A percentile compares a stretch with the other conserved stretches of the same genome.
Evolutionary conservation across 2,329 filamentous ascomycete species (phyloP).

Genomic region (Xylaria sp.): DNA sequence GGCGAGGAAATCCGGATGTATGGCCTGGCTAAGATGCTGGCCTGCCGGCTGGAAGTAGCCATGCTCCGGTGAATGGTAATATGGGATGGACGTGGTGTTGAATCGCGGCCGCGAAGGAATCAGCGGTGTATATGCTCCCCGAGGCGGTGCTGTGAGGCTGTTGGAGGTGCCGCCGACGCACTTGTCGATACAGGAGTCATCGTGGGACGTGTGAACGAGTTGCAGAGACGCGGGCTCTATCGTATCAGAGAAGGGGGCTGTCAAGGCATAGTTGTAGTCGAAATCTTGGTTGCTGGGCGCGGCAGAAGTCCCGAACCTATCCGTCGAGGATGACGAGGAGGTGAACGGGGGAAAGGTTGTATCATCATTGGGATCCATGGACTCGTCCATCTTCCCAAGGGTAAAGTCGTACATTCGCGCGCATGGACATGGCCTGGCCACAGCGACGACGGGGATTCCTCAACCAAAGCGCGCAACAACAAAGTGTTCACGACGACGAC

Average conservation of each 20-base stretch:
- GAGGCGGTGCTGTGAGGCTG: conserved; percentile 17
- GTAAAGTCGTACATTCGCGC: conserved; percentile 7
- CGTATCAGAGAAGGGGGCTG: conserved; percentile 11
- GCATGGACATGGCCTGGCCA: conserved; percentile 13
- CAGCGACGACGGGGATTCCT: background rate
- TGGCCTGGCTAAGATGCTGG: background rate
- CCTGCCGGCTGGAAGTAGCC: conserved; percentile 7
- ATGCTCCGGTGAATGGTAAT: conserved; percentile 11
- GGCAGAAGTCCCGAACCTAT: conserved; percentile 11
- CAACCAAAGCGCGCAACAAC: background rate
- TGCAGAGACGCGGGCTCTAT: conserved; percentile 19
- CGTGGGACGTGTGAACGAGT: conserved; percentile 25
- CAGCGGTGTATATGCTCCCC: conserved; percentile 8
- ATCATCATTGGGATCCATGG: conserved; percentile 20
- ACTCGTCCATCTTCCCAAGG: conserved; percentile 18
- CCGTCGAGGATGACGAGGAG: conserved; percentile 17
- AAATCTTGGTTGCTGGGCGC: conserved; percentile 11
- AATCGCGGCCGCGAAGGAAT: conserved; percentile 12
- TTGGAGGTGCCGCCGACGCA: conserved; percentile 12
- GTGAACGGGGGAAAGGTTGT: conserved; percentile 9
- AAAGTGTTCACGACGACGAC: background rate
- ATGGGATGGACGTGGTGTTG: conserved; percentile 9
- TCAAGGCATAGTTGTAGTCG: conserved; percentile 20
- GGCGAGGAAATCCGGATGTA: conserved; percentile 13
- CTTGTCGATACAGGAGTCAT: conserved; percentile 24